A percentile compares a stretch with the other conserved stretches of the same genome.
These are phyloP conservation scores for Orobanche coerulescens DNA, from an alignment of 257 asterid genomes.

Conservation along the genomic window DNA sequence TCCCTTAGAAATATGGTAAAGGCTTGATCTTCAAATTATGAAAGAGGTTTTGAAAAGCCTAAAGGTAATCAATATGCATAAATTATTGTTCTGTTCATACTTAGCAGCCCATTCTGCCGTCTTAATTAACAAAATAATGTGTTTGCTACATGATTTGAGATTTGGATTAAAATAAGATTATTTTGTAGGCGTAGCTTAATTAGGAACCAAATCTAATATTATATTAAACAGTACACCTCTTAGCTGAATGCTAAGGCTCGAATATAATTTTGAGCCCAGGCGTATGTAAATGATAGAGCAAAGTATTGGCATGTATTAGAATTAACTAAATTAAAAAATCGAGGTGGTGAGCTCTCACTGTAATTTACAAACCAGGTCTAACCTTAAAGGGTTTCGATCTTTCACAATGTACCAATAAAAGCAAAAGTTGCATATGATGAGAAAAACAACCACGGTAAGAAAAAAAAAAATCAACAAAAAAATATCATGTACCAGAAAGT, in stretches of 20 bases:
- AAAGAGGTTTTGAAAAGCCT: not conserved
- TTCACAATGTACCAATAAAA: conserved; percentile 19
- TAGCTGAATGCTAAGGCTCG: not conserved
- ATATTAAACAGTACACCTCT: not conserved
- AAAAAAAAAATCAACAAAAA: not conserved
- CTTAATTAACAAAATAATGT: no score
- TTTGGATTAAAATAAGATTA: not conserved
- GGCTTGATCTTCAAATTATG: not conserved
- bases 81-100: not conserved
- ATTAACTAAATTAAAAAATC: not conserved
- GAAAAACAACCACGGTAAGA: not conserved
- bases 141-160: not conserved
- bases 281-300: not conserved
- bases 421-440: not conserved
- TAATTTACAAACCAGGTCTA: not conserved
- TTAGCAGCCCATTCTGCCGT: not conserved
- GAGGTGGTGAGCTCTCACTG: not conserved
- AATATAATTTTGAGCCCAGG: not conserved
- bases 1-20: not conserved
- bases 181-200: not conserved
- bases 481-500: conserved; percentile 58
- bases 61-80: not conserved
- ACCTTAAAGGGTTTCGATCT: not conserved
- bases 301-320: not conserved
- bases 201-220: not conserved